phyloP scores from a whole-genome alignment of 192 early-diverging fungal species.

The Linnemannia hyalina region DNA sequence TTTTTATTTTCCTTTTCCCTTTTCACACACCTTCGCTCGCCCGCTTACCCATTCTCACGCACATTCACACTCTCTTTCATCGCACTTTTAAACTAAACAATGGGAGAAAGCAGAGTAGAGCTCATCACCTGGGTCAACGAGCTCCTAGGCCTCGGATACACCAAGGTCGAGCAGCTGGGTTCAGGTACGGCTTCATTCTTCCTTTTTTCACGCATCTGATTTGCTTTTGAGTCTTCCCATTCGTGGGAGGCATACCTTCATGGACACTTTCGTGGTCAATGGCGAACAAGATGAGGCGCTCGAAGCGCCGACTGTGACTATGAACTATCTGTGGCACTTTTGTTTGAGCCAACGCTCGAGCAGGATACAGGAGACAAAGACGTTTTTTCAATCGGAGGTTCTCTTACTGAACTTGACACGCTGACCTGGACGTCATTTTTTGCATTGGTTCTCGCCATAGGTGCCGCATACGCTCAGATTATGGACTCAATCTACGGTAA shows the following conservation, averaged over 20 bases:
- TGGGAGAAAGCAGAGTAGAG: constrained; percentile 92
- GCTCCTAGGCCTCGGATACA: constrained; percentile 89
- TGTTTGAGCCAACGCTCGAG: too few relatives aligned
- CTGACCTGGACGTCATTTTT: background rate
- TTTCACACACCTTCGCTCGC: constrained; percentile 9
- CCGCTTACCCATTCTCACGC: background rate
- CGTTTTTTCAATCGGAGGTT: background rate
- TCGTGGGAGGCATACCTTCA: too few relatives aligned
- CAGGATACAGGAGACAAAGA: too few relatives aligned
- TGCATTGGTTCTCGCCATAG: constrained; percentile 46
- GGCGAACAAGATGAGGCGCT: too few relatives aligned
- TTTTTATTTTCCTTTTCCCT: background rate
- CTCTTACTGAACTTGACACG: background rate
- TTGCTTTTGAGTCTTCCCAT: too few relatives aligned
- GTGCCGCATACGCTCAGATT: constrained; percentile 78
- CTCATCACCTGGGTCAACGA: constrained; percentile 95
- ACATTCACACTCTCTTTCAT: background rate
- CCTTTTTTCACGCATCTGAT: too few relatives aligned
- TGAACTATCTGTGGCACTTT: too few relatives aligned
- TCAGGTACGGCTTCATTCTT: constrained; percentile 70
- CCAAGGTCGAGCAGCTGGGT: constrained; percentile 95
- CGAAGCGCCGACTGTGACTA: too few relatives aligned
- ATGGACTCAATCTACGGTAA: constrained; percentile 79
- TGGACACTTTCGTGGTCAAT: too few relatives aligned
- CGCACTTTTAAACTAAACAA: constrained; percentile 37